Evolutionary conservation across 768 basidiomycete genomes (phyloP).

Genomic region (Psilocybe cyanescens): DNA sequence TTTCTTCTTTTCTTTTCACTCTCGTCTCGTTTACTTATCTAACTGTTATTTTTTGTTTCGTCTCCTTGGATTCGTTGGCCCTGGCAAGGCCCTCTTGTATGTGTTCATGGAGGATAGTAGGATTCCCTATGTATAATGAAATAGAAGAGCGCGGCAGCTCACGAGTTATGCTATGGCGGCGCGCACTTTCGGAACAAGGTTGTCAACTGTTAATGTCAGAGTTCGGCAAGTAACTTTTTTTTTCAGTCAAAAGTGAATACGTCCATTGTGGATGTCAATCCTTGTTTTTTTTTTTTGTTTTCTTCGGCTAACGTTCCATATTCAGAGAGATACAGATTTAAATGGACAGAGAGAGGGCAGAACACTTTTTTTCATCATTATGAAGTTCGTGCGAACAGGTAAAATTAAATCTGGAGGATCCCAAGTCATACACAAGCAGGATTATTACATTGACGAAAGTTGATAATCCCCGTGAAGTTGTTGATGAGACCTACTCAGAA

Average conservation of each 20-base stretch:
- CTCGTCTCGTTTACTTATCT: slow-evolving; percentile 29
- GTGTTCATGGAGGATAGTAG: slow-evolving; percentile 34
- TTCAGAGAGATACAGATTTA: neutral
- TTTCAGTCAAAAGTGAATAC: too few relatives aligned
- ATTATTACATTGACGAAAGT: slow-evolving; percentile 27
- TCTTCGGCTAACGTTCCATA: neutral
- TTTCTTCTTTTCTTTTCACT: slow-evolving; percentile 10
- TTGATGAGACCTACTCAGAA: slow-evolving; percentile 36
- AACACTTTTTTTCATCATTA: neutral
- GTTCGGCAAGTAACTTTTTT: too few relatives aligned
- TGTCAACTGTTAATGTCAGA: neutral
- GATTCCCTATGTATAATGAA: slow-evolving; percentile 42
- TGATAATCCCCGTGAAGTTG: slow-evolving; percentile 35
- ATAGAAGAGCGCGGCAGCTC: slow-evolving; percentile 43
- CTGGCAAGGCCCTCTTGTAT: slow-evolving; percentile 33
- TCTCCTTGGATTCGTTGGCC: slow-evolving; percentile 32
- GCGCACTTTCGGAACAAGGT: neutral
- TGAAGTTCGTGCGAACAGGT: neutral
- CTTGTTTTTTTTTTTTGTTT: too few relatives aligned
- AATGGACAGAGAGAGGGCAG: neutral
- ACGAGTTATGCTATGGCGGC: slow-evolving; percentile 13
- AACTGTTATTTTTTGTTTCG: slow-evolving; percentile 35
- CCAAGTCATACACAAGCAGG: slow-evolving; percentile 1
- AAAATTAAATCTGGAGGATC: neutral
- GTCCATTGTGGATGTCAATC: too few relatives aligned